Evolutionary conservation across 1,139 yeast species (phyloP).

Genomic region (Suhomyces wounanorum): DNA sequence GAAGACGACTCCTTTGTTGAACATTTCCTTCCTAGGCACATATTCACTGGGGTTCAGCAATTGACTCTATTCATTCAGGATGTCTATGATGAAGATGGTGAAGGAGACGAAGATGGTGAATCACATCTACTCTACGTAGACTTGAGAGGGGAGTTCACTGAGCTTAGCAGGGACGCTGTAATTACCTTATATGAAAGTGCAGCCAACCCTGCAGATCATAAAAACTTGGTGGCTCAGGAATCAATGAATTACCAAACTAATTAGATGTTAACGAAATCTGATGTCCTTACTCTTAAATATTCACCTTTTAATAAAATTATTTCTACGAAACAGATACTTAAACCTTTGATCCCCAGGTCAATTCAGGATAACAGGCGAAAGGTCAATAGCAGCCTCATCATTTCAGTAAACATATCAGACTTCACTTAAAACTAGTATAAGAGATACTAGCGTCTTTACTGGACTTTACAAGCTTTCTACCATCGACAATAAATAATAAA

Average conservation of each 20-base stretch:
- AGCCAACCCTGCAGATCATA: conserved; percentile 90
- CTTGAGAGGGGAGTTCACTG: conserved; percentile 76
- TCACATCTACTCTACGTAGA: conserved; percentile 71
- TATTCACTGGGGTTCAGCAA: conserved; percentile 69
- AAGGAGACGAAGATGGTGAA: conserved; percentile 58
- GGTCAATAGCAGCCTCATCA: no score
- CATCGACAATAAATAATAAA: no score
- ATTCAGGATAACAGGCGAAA: no score
- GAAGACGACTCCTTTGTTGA: conserved; percentile 67
- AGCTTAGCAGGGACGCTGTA: conserved; percentile 65
- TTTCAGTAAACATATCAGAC: no score
- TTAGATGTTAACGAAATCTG: not conserved
- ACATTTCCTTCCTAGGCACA: conserved; percentile 75
- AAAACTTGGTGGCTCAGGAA: conserved; percentile 34
- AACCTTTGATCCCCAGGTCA: no score
- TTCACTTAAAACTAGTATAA: no score
- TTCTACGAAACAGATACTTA: no score
- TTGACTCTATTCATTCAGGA: conserved; percentile 68
- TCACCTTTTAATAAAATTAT: no score
- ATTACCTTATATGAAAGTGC: conserved; percentile 84
- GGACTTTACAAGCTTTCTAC: no score
- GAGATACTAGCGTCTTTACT: no score
- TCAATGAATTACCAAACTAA: conserved; percentile 8
- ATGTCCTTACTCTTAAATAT: not conserved
- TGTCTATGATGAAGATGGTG: conserved; percentile 50